A percentile compares a stretch with the other conserved stretches of the same genome.
These are phyloP conservation scores for Diospyros lotus DNA, from an alignment of 148 eudicot genomes.

Conservation along the genomic window DNA sequence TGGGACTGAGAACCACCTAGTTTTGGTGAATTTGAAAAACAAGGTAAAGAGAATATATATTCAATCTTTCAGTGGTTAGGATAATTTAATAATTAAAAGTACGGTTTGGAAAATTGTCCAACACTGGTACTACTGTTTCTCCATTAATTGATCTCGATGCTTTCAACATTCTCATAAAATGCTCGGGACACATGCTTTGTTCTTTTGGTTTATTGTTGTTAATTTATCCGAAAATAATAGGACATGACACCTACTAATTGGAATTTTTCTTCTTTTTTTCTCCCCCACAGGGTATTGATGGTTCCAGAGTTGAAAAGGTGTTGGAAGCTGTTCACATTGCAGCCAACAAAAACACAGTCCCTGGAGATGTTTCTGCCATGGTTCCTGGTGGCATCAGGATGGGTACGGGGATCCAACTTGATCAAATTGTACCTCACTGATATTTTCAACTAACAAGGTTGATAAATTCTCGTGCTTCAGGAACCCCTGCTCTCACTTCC, in stretches of 20 bases:
- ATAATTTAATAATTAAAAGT: background rate
- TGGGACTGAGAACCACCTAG: constrained; percentile 96
- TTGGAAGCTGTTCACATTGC: constrained; percentile 96
- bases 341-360: constrained; percentile 96
- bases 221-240: background rate
- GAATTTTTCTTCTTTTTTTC: background rate
- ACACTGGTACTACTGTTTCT: background rate
- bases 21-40: constrained; percentile 82
- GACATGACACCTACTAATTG: background rate
- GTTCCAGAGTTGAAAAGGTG: constrained; percentile 97
- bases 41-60: constrained; percentile 50
- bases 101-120: background rate
- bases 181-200: background rate
- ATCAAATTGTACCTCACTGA: background rate
- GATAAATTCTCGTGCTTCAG: constrained; percentile 29
- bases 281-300: constrained; percentile 77
- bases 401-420: constrained; percentile 42
- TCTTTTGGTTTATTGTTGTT: background rate
- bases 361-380: constrained; percentile 99
- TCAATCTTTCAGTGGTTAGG: background rate
- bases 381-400: constrained; percentile 99
- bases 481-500: constrained; percentile 97
- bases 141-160: background rate
- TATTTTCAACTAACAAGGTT: constrained; percentile 1
- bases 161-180: background rate